Conservation (phyloP, 805 yeast genomes). For the Diddensiella caesifluorescens region DNA sequence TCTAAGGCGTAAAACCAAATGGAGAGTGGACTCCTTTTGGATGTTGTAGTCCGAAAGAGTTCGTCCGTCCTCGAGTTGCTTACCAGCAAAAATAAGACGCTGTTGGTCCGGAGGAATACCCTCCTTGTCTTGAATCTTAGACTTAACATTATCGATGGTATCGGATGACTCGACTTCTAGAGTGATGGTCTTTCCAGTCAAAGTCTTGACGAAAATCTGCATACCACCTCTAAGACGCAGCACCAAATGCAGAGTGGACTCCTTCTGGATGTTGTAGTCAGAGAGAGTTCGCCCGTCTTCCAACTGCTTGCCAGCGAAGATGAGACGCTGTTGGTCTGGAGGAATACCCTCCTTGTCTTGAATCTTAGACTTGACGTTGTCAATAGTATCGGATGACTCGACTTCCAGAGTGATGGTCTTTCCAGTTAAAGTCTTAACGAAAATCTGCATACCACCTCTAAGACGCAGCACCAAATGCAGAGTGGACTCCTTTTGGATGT, state of each 20-base stretch:
- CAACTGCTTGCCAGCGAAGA: conserved; percentile 93
- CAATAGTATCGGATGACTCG: conserved; percentile 92
- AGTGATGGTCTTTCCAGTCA: conserved; percentile 88
- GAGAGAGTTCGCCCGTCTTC: conserved; percentile 93
- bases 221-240: conserved; percentile 87
- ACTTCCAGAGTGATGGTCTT: conserved; percentile 86
- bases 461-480: conserved; percentile 82
- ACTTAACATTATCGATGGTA: conserved; percentile 90
- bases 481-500: conserved; percentile 91
- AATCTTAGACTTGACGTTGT: conserved; percentile 89
- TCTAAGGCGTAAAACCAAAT: conserved; percentile 79
- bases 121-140: conserved; percentile 93
- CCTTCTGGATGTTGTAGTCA: conserved; percentile 93
- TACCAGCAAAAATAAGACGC: conserved; percentile 91
- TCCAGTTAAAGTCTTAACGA: conserved; percentile 85
- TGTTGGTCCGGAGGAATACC: conserved; percentile 97
- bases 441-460: conserved; percentile 91
- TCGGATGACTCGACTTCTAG: conserved; percentile 89
- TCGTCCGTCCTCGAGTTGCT: conserved; percentile 93
- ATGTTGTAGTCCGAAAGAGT: conserved; percentile 91
- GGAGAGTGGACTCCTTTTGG: conserved; percentile 87
- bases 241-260: conserved; percentile 78
- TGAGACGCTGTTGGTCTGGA: conserved; percentile 92
- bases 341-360: conserved; percentile 30
- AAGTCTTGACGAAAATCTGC: conserved; percentile 87